Evolutionary conservation across 2,329 filamentous ascomycete species (phyloP).

Genomic region (Microsporum canis): DNA sequence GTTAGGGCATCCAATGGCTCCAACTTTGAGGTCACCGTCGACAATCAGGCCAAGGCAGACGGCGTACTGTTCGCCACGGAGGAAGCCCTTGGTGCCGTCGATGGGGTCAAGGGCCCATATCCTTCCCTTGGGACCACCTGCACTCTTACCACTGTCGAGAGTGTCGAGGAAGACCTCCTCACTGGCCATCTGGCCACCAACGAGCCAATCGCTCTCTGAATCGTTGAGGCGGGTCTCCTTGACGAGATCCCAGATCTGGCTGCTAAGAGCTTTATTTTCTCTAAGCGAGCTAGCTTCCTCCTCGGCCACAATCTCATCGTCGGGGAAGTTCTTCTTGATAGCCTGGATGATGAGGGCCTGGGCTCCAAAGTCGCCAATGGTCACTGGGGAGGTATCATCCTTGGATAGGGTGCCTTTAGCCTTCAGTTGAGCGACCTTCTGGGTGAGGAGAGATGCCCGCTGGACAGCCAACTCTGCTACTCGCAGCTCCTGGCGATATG

Average conservation of each 20-base stretch:
- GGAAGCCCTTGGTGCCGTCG: conserved; percentile 94
- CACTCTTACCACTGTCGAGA: conserved; percentile 43
- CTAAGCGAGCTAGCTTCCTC: conserved; percentile 79
- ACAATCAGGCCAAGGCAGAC: conserved; percentile 87
- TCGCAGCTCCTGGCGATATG: conserved; percentile 66
- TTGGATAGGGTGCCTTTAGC: conserved; percentile 91
- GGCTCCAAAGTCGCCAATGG: conserved; percentile 94
- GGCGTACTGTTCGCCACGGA: conserved; percentile 92
- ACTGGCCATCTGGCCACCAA: conserved; percentile 58
- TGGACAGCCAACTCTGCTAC: conserved; percentile 83
- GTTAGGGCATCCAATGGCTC: conserved; percentile 91
- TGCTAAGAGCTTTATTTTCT: conserved; percentile 55
- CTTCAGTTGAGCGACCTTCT: conserved; percentile 72
- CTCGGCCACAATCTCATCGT: conserved; percentile 86
- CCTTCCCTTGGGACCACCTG: conserved; percentile 37
- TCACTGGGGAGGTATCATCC: conserved; percentile 91
- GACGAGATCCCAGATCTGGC: conserved; percentile 77
- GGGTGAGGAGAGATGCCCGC: conserved; percentile 63
- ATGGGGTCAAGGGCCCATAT: conserved; percentile 98
- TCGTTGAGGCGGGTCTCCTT: conserved; percentile 59
- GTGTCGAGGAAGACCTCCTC: conserved; percentile 51
- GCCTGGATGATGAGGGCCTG: conserved; percentile 92
- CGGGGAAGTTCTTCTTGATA: conserved; percentile 77
- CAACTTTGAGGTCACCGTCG: conserved; percentile 85
- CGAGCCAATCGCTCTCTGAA: conserved; percentile 49